Percentiles rank a stretch among this genome's conserved stretches.
Conservation (phyloP, 2,329 filamentous ascomycete species). For the Ophiostoma tasmaniense region DNA sequence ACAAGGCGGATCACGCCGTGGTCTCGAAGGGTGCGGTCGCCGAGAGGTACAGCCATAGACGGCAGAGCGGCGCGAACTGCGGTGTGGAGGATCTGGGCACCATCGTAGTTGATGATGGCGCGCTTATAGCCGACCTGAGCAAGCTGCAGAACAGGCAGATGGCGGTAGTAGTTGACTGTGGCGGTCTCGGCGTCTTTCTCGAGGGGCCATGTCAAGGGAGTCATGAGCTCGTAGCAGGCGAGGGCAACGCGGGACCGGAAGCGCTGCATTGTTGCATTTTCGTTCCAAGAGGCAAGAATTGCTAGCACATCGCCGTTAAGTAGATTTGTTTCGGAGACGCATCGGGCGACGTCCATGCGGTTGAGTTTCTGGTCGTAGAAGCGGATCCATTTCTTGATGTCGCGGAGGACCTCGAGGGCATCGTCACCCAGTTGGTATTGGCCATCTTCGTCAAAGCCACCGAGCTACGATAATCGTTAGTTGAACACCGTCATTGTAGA, state of each 20-base stretch:
- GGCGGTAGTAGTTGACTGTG: constrained; percentile 87
- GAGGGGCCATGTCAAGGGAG: constrained; percentile 89
- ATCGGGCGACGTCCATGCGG: constrained; percentile 88
- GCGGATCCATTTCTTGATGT: constrained; percentile 91
- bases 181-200: constrained; percentile 70
- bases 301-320: constrained; percentile 82
- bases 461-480: constrained; percentile 52
- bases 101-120: constrained; percentile 75
- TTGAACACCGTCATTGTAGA: not conserved
- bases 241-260: constrained; percentile 72
- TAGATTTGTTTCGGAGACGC: constrained; percentile 85
- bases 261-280: constrained; percentile 61
- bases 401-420: constrained; percentile 80
- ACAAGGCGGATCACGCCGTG: constrained; percentile 88
- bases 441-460: constrained; percentile 72
- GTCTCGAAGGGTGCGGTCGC: constrained; percentile 69
- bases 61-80: constrained; percentile 75
- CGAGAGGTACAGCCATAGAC: constrained; percentile 69
- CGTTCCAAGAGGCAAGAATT: constrained; percentile 76
- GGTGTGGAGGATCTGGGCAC: constrained; percentile 67
- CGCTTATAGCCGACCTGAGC: constrained; percentile 87
- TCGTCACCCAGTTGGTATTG: constrained; percentile 88
- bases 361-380: constrained; percentile 91
- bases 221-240: constrained; percentile 81
- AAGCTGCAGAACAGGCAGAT: constrained; percentile 80